Base-by-base conservation (phyloP, 306 rosid species). In the Vigna unguiculata region DNA sequence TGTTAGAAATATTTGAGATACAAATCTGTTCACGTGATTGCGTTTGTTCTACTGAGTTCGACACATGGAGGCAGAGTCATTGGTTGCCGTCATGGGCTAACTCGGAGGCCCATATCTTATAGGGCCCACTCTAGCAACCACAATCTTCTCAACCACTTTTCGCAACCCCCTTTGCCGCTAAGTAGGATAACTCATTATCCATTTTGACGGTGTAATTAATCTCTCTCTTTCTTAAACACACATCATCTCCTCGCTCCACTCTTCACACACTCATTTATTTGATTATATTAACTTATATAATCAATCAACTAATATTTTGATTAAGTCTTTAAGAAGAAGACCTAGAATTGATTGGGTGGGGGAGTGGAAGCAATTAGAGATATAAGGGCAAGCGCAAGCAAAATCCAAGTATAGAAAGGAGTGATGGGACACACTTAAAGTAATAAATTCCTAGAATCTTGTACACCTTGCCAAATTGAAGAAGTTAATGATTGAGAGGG, bases 391-490 rank as follows among this genome's bases (percentile, higher is more conserved):
- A 69, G 20, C 61, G 40, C 12, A 74, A 74, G 76, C 69, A 36
- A 59, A 78, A 71, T 77, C 83, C 81, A 78, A 63, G 48, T n/a
- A 72, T 65, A 59, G 70, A 69, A 79, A 75, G 45, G 52, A 78
- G 13, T 54, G 0, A 54, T 52, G 83, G 83, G 55, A 60, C 86
- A 85, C 91, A 85, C 85, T 6, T 49, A 71, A 20, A 51, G 25
- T 83, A 75, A 74, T 71, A 64, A 76, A 77, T 69, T 41, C 81
- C 58, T n/a, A 76, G 77, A 79, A 85, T 89, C 88, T 71, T 7
- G 61, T 78, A 88, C 87, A 88, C 82, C 87, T 76, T 87, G 96
- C 87, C 90, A 81, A 59, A 81, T 85, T 86, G 91, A 79, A 75
- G 63, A 46, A 79, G 76, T 80, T 88, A 72, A 89, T 89, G 96